Percentiles rank a stretch among this genome's conserved stretches.
Evolutionary conservation across 805 yeast genomes (phyloP).

Genomic region (Myxozyma udenii): DNA sequence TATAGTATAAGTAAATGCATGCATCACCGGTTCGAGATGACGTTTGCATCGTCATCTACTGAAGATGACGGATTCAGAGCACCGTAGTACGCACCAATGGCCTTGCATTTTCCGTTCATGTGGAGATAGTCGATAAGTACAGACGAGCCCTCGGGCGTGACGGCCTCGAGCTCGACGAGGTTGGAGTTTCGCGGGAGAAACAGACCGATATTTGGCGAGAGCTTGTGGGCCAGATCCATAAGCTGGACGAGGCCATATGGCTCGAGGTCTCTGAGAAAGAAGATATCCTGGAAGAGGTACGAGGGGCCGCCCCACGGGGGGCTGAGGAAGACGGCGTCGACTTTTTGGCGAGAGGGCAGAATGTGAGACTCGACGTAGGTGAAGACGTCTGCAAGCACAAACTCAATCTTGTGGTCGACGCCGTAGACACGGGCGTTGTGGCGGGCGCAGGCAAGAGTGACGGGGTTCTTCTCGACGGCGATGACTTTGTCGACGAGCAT

Average conservation of each 20-base stretch:
- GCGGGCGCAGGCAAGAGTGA: conserved; percentile 61
- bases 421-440: conserved; percentile 62
- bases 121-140: conserved; percentile 12
- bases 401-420: conserved; percentile 50
- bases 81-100: no score
- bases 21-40: no score
- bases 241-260: conserved; percentile 22
- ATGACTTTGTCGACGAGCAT: conserved; percentile 45
- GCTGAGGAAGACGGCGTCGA: conserved; percentile 65
- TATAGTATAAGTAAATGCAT: no score
- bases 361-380: conserved; percentile 24
- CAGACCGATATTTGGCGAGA: conserved; percentile 28
- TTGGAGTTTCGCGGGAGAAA: conserved; percentile 30
- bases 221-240: conserved; percentile 5
- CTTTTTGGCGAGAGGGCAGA: conserved; percentile 14
- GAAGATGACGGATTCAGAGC: no score
- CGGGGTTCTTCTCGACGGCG: conserved; percentile 60
- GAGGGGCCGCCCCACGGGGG: conserved; percentile 78
- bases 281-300: conserved; percentile 18
- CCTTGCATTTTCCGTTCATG: conserved; percentile 17
- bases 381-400: conserved; percentile 50
- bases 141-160: neutral
- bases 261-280: conserved; percentile 20
- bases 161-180: conserved; percentile 20
- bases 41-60: no score